These are phyloP conservation scores for Stylonectria norvegica DNA, from an alignment of 2,329 filamentous ascomycete genomes.

Conservation along the genomic window DNA sequence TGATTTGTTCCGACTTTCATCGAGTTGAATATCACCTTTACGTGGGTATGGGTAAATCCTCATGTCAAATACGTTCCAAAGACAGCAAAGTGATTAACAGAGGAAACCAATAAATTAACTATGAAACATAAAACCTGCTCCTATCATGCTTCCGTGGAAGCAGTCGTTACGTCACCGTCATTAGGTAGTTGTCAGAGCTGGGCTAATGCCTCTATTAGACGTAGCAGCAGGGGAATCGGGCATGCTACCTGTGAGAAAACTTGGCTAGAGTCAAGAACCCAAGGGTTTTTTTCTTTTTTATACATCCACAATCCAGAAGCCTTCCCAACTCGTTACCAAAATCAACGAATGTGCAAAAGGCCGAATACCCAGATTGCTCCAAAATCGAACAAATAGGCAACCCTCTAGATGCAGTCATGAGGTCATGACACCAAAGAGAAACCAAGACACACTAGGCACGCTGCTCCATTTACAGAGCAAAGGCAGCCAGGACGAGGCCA, in stretches of 20 bases:
- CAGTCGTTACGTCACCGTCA: too few species aligned
- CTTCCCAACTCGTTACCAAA: slow-evolving; percentile 24
- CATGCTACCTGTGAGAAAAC: slow-evolving; percentile 23
- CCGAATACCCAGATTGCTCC: slow-evolving; percentile 23
- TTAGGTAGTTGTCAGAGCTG: slow-evolving; percentile 7
- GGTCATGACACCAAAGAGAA: slow-evolving; percentile 27
- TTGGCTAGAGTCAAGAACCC: slow-evolving; percentile 28
- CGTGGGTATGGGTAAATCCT: too few species aligned
- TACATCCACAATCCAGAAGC: slow-evolving; percentile 32
- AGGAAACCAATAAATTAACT: too few species aligned
- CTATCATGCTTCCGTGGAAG: too few species aligned
- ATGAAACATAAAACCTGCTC: too few species aligned
- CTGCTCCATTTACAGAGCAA: slow-evolving; percentile 40
- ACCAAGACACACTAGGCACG: slow-evolving; percentile 16
- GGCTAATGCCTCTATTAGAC: slow-evolving; percentile 29
- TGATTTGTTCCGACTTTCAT: too few species aligned
- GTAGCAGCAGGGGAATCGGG: slow-evolving; percentile 24
- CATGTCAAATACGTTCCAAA: too few species aligned
- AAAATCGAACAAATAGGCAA: slow-evolving; percentile 25
- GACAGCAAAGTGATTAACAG: too few species aligned
- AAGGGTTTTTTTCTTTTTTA: slow-evolving; percentile 26
- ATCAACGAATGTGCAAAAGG: slow-evolving; percentile 31
- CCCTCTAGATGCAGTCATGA: slow-evolving; percentile 32
- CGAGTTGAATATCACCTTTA: too few species aligned
- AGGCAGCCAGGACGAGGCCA: slow-evolving; percentile 39